phyloP scores from a whole-genome alignment of 2,329 filamentous ascomycete genomes.

The Blastomyces parvus region DNA sequence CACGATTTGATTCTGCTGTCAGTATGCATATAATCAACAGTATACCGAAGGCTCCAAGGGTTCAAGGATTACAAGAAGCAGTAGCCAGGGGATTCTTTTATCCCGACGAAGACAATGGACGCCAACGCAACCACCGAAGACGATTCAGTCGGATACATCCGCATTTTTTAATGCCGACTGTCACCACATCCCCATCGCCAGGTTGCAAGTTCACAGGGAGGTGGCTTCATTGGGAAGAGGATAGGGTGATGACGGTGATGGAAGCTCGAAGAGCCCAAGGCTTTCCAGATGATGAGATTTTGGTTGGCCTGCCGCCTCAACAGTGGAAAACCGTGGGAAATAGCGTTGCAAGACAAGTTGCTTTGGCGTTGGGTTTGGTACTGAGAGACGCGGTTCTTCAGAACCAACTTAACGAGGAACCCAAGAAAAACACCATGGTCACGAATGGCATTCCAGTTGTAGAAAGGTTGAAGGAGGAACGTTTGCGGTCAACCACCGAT shows the following conservation, averaged over 20 bases:
- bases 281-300: conserved; percentile 58
- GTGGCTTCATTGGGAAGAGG: conserved; percentile 56
- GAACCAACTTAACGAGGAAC: conserved; percentile 1
- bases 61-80: conserved; percentile 15
- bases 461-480: not conserved
- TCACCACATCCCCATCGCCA: conserved; percentile 47
- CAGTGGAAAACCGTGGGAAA: conserved; percentile 66
- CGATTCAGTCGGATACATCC: conserved; percentile 29
- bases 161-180: conserved; percentile 48
- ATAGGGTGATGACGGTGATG: conserved; percentile 52
- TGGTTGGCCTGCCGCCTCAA: conserved; percentile 48
- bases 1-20: conserved; percentile 31
- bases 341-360: conserved; percentile 60
- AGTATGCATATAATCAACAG: conserved; percentile 42
- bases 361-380: conserved; percentile 55
- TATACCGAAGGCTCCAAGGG: conserved; percentile 48
- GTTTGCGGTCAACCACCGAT: not conserved
- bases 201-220: conserved; percentile 49
- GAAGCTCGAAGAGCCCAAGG: conserved; percentile 63
- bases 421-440: not conserved
- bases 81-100: conserved; percentile 16
- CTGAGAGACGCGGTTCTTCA: conserved; percentile 49
- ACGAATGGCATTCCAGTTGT: not conserved
- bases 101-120: conserved; percentile 10
- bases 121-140: not conserved